Evolutionary conservation across 495 filamentous ascomycete species (phyloP).

Genomic region (Hypoxylon intermedium): DNA sequence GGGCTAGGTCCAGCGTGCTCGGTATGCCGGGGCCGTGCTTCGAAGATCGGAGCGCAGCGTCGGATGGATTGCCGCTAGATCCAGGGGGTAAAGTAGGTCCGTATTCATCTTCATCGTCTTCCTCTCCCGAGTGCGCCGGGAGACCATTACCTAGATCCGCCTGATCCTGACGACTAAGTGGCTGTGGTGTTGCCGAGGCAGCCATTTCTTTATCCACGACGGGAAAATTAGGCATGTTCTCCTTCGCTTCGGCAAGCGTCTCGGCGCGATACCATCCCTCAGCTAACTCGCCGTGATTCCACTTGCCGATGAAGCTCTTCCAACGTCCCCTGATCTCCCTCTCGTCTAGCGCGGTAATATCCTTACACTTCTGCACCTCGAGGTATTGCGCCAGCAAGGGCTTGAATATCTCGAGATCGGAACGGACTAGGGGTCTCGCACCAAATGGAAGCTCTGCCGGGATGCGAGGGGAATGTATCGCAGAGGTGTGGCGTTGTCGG

Average conservation of each 20-base stretch:
- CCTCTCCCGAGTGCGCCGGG: constrained; percentile 13
- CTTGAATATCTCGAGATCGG: constrained; percentile 66
- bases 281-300: constrained; percentile 92
- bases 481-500: constrained; percentile 7
- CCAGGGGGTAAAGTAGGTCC: constrained; percentile 71
- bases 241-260: constrained; percentile 61
- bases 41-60: constrained; percentile 20
- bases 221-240: background rate
- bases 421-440: constrained; percentile 67
- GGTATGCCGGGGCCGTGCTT: constrained; percentile 77
- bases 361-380: constrained; percentile 82
- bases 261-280: constrained; percentile 92
- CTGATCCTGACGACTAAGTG: background rate
- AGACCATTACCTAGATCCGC: constrained; percentile 2
- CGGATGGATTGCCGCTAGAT: background rate
- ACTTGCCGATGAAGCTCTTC: constrained; percentile 92
- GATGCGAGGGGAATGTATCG: background rate
- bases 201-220: background rate
- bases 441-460: constrained; percentile 66
- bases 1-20: constrained; percentile 72
- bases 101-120: constrained; percentile 65
- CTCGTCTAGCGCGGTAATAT: constrained; percentile 68
- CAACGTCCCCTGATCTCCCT: constrained; percentile 81
- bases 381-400: constrained; percentile 86
- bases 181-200: background rate